Percentiles rank a stretch among this genome's conserved stretches.
Evolutionary conservation across 352 stramenopile species (phyloP).

Genomic region (Globisporangium parvum): DNA sequence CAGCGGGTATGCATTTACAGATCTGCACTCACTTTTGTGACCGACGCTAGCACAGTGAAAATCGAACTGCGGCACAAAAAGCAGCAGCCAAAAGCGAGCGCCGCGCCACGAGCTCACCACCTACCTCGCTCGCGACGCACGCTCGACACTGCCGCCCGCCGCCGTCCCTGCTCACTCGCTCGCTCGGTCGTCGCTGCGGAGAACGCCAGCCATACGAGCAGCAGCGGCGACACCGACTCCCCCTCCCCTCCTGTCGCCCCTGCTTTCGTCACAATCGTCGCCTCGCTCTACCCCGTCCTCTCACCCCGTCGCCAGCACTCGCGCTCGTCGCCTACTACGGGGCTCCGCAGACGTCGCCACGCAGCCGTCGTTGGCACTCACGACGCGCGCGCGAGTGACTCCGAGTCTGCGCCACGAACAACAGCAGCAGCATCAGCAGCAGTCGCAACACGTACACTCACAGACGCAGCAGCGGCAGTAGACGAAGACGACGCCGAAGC

Average conservation of each 20-base stretch:
- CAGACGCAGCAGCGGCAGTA: background rate
- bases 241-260: background rate
- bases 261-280: background rate
- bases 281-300: background rate
- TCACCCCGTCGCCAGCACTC: background rate
- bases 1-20: too few relatives aligned
- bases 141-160: too few relatives aligned
- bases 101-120: too few relatives aligned
- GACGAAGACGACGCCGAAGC: background rate
- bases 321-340: background rate
- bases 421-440: background rate
- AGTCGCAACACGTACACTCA: background rate
- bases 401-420: background rate
- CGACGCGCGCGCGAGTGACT: background rate
- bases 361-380: background rate
- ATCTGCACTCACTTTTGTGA: too few relatives aligned
- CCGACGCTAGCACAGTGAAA: too few relatives aligned
- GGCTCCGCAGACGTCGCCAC: background rate
- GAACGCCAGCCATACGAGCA: background rate
- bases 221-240: background rate
- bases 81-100: too few relatives aligned
- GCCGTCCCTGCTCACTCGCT: too few relatives aligned
- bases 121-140: too few relatives aligned
- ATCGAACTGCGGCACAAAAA: too few relatives aligned
- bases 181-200: too few relatives aligned